Percentiles rank a stretch among this genome's conserved stretches.
Conservation (phyloP, 495 filamentous ascomycete genomes). For the Penicillium cataractarum region DNA sequence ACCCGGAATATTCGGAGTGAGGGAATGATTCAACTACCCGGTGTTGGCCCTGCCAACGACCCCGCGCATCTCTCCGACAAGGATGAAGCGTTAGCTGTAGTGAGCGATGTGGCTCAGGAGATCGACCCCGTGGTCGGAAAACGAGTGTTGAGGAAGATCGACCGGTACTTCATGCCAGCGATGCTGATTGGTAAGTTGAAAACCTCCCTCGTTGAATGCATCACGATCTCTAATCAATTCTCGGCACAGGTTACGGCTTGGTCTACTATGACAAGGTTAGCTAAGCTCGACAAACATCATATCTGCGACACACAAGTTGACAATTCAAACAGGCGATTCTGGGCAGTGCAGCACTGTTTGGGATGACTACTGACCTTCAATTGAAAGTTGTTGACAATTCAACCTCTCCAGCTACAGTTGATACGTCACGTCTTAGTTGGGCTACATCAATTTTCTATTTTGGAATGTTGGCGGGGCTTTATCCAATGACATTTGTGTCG, state of each 20-base stretch:
- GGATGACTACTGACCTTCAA: constrained; percentile 70
- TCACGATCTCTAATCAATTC: background rate
- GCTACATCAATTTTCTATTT: constrained; percentile 81
- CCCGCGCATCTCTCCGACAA: constrained; percentile 38
- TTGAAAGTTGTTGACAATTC: constrained; percentile 56
- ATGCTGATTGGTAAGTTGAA: constrained; percentile 62
- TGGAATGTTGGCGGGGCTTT: constrained; percentile 72
- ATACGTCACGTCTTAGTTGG: constrained; percentile 70
- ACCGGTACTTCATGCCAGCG: constrained; percentile 68
- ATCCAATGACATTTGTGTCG: constrained; percentile 69
- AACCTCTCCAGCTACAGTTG: constrained; percentile 56
- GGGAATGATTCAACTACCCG: constrained; percentile 30
- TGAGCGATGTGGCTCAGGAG: constrained; percentile 53
- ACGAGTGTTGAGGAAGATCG: constrained; percentile 71
- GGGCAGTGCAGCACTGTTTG: constrained; percentile 71
- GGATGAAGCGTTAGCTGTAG: constrained; percentile 51
- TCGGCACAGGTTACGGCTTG: constrained; percentile 60
- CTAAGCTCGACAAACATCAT: background rate
- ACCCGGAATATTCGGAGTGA: background rate
- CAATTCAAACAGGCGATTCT: constrained; percentile 61
- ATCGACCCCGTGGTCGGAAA: constrained; percentile 56
- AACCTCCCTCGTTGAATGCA: background rate
- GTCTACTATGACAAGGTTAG: constrained; percentile 78
- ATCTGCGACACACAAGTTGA: background rate
- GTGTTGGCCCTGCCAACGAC: constrained; percentile 17